Conservation (phyloP, 495 filamentous ascomycete species). For the Aspergillus cristatus region DNA sequence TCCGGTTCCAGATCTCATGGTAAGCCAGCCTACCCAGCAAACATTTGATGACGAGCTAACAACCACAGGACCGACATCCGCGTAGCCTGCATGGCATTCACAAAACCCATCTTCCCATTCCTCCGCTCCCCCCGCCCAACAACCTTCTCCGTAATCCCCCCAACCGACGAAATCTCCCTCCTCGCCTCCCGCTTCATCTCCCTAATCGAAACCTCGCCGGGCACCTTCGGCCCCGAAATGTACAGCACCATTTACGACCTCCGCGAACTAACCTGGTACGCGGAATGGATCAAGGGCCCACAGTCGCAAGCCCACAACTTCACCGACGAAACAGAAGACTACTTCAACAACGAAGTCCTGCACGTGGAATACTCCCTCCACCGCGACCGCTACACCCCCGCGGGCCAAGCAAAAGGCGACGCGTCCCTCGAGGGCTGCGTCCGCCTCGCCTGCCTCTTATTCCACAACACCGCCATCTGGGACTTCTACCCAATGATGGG, state of each 20-base stretch:
- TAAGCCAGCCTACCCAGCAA: conserved; percentile 7
- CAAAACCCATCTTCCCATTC: conserved; percentile 40
- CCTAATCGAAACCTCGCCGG: conserved; percentile 30
- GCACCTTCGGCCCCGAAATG: conserved; percentile 28
- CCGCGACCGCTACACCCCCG: conserved; percentile 46
- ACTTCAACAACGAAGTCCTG: conserved; percentile 39
- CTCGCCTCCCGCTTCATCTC: conserved; percentile 29
- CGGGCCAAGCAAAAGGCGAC: conserved; percentile 50
- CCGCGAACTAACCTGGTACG: conserved; percentile 31
- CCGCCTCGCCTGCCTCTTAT: conserved; percentile 34
- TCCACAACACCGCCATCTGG: conserved; percentile 41
- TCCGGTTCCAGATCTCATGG: conserved; percentile 41
- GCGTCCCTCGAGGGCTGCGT: conserved; percentile 35
- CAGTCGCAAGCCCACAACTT: conserved; percentile 22
- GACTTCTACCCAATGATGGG: conserved; percentile 35
- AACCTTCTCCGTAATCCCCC: conserved; percentile 25
- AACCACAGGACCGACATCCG: conserved; percentile 36
- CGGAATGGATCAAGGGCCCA: conserved; percentile 35
- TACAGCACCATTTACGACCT: conserved; percentile 30
- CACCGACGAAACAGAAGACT: conserved; percentile 33
- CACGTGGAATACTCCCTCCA: conserved; percentile 36
- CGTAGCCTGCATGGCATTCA: conserved; percentile 35
- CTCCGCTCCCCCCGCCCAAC: conserved; percentile 30
- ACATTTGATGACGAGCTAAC: conserved; percentile 5
- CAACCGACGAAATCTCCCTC: conserved; percentile 24